Percentiles rank a stretch among this genome's conserved stretches.
Evolutionary conservation across 1,139 yeast genomes (phyloP).

Genomic region (Taphrina betulina): DNA sequence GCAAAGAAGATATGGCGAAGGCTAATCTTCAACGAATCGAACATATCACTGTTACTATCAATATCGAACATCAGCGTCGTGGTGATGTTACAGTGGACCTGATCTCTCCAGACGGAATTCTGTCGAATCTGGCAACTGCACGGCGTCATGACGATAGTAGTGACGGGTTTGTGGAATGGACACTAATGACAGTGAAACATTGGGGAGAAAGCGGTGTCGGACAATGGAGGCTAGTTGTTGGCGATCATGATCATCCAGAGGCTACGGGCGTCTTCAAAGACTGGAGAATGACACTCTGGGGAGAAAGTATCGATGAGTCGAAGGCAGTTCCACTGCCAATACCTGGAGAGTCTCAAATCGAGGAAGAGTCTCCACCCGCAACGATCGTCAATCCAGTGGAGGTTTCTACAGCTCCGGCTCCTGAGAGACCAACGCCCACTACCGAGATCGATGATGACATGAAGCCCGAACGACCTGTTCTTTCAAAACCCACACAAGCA

Average conservation of each 20-base stretch:
- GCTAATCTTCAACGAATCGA: slow-evolving; percentile 72
- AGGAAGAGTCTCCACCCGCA: neutral
- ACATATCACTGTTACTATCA: slow-evolving; percentile 80
- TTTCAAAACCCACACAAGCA: neutral
- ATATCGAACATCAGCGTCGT: slow-evolving; percentile 62
- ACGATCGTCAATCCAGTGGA: slow-evolving; percentile 3
- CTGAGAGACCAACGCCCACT: neutral
- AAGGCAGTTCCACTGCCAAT: slow-evolving; percentile 55
- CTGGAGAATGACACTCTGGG: slow-evolving; percentile 83
- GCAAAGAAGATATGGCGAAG: slow-evolving; percentile 52
- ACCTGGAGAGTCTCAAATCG: slow-evolving; percentile 48
- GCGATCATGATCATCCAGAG: slow-evolving; percentile 48
- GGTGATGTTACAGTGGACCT: slow-evolving; percentile 70
- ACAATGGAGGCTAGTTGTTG: slow-evolving; percentile 73
- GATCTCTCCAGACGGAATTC: slow-evolving; percentile 70
- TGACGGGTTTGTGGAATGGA: slow-evolving; percentile 76
- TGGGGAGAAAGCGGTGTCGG: slow-evolving; percentile 87
- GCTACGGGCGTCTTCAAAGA: slow-evolving; percentile 53
- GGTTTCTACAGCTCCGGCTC: slow-evolving; percentile 10
- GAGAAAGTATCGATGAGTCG: slow-evolving; percentile 65
- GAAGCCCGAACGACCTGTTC: slow-evolving; percentile 6
- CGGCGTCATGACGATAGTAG: slow-evolving; percentile 59
- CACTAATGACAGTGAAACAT: slow-evolving; percentile 96
- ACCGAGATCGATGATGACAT: neutral
- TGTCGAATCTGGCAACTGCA: slow-evolving; percentile 71